Percentiles rank a stretch among this genome's conserved stretches.
These are phyloP conservation scores for Creolimax fragrantissima DNA, from an alignment of 78 protist species.

Conservation along the genomic window DNA sequence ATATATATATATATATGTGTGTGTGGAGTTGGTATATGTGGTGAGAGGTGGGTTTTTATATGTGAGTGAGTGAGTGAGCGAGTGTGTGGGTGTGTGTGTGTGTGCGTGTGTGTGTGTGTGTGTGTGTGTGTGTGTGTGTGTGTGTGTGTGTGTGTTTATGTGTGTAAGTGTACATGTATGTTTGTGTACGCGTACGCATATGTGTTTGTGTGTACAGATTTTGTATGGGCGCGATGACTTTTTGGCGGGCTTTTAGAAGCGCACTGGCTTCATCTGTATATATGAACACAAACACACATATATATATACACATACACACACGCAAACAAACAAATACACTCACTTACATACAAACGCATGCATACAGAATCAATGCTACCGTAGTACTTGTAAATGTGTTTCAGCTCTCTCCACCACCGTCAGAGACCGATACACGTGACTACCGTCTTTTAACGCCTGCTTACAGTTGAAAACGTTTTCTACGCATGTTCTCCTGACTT, in stretches of 20 bases:
- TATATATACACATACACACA: not conserved
- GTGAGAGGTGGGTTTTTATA: not conserved
- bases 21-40: not conserved
- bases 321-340: not conserved
- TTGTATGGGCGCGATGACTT: not conserved
- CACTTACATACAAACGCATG: not conserved
- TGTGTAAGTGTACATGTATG: not conserved
- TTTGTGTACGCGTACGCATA: not conserved
- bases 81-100: not conserved
- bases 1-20: not conserved
- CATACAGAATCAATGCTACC: not conserved
- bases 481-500: too few relatives aligned
- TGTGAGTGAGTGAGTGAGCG: not conserved
- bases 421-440: too few relatives aligned
- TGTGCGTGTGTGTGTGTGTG: not conserved
- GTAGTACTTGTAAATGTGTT: too few relatives aligned
- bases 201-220: not conserved
- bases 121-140: not conserved
- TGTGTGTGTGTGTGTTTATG: not conserved
- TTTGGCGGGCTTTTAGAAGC: not conserved
- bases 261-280: not conserved
- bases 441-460: too few relatives aligned
- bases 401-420: too few relatives aligned
- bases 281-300: not conserved
- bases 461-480: too few relatives aligned